Percentiles rank a stretch among this genome's conserved stretches.
phyloP scores from a whole-genome alignment of 2,329 filamentous ascomycete genomes.

The Apiospora koreana region DNA sequence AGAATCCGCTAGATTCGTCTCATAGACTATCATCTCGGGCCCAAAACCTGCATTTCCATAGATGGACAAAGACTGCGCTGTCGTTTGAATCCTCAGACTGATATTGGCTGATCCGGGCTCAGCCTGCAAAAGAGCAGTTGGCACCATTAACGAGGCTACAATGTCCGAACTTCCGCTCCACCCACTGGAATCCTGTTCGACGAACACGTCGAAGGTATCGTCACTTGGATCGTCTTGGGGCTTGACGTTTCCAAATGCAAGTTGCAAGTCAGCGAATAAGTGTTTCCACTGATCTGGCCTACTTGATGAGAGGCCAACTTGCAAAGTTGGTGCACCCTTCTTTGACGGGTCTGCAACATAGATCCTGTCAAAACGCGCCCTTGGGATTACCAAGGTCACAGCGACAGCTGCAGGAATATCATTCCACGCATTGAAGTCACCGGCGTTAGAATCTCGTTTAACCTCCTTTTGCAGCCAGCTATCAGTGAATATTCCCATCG shows the following conservation, averaged over 20 bases:
- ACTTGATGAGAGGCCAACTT: slow-evolving; percentile 22
- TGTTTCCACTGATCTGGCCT: slow-evolving; percentile 31
- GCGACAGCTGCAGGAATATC: slow-evolving; percentile 33
- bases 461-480: slow-evolving; percentile 29
- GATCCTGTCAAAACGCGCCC: slow-evolving; percentile 26
- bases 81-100: background rate
- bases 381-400: slow-evolving; percentile 23
- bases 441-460: slow-evolving; percentile 20
- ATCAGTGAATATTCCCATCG: slow-evolving; percentile 35
- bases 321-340: slow-evolving; percentile 29
- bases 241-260: slow-evolving; percentile 41
- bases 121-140: slow-evolving; percentile 34
- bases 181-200: slow-evolving; percentile 36
- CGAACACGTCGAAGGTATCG: slow-evolving; percentile 33
- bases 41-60: background rate
- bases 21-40: background rate
- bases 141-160: slow-evolving; percentile 43
- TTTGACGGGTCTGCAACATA: slow-evolving; percentile 22
- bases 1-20: background rate
- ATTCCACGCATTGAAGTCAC: slow-evolving; percentile 38
- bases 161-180: slow-evolving; percentile 41
- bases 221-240: slow-evolving; percentile 24
- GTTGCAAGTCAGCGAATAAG: slow-evolving; percentile 41
- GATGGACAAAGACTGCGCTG: background rate
- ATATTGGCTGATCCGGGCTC: background rate